Conservation (phyloP, 257 asterid species). For the Solanum habrochaites region DNA sequence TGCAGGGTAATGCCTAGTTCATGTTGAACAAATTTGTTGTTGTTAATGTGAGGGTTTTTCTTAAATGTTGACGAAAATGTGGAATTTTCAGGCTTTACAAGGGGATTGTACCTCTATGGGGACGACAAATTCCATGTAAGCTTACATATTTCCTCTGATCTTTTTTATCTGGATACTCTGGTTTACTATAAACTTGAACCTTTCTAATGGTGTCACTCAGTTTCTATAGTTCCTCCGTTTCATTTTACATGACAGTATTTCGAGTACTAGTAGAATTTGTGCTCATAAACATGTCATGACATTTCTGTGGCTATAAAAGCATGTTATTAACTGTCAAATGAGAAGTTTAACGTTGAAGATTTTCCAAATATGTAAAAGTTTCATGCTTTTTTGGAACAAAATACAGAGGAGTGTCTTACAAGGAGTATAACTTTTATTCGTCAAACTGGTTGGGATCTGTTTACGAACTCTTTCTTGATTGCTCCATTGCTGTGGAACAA, state of each 20-base stretch:
- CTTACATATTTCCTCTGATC: not conserved
- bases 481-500: not conserved
- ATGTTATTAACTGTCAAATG: not conserved
- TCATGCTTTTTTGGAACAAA: not conserved
- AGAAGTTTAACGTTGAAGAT: not conserved
- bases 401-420: not conserved
- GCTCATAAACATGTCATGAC: not conserved
- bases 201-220: not conserved
- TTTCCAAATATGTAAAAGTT: not conserved
- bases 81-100: slow-evolving; percentile 39
- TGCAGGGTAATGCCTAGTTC: slow-evolving; percentile 24
- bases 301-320: not conserved
- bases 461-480: not conserved
- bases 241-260: not conserved
- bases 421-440: not conserved
- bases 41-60: not conserved
- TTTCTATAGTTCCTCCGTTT: not conserved
- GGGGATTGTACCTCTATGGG: slow-evolving; percentile 72
- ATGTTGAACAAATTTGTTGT: not conserved
- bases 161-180: not conserved
- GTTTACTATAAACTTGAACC: not conserved
- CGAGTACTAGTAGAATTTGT: not conserved
- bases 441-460: not conserved
- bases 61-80: not conserved
- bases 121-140: slow-evolving; percentile 74